Conservation (phyloP, 345 rosid genomes). For the Camelina laxa region DNA sequence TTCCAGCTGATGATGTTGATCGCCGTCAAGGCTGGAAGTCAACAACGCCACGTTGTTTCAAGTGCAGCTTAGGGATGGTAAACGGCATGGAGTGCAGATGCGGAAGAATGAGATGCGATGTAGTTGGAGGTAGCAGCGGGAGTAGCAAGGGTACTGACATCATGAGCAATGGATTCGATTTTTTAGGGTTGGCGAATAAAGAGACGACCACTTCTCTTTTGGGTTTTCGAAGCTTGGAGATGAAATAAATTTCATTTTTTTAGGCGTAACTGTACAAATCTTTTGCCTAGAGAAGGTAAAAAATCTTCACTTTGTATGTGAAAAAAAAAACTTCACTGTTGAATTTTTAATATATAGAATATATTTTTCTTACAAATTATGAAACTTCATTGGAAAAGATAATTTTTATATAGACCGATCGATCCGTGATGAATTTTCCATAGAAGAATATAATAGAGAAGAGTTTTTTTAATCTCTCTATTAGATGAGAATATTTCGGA, state of each 20-base stretch:
- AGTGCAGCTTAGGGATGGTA: conserved; percentile 65
- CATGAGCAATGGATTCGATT: conserved; percentile 57
- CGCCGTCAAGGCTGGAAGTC: conserved; percentile 32
- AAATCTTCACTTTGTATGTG: conserved; percentile 15
- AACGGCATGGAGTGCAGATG: conserved; percentile 72
- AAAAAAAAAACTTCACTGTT: neutral
- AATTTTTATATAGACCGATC: neutral
- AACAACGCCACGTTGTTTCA: conserved; percentile 52
- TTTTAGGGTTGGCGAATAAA: conserved; percentile 67
- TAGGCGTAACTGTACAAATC: conserved; percentile 39
- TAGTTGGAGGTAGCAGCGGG: conserved; percentile 40
- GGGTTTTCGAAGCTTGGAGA: conserved; percentile 79
- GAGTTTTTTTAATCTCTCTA: neutral
- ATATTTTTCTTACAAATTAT: neutral
- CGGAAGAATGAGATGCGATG: conserved; percentile 32
- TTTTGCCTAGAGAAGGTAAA: conserved; percentile 33
- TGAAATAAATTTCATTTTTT: conserved; percentile 51
- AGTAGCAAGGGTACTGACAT: conserved; percentile 33
- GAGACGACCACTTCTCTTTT: conserved; percentile 51
- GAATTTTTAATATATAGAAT: neutral
- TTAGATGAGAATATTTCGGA: neutral
- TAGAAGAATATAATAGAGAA: neutral
- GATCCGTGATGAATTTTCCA: neutral
- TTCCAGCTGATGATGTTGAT: conserved; percentile 59
- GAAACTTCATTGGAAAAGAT: conserved; percentile 1